Conservation (phyloP, 768 basidiomycete species). For the Serendipita sp. region DNA sequence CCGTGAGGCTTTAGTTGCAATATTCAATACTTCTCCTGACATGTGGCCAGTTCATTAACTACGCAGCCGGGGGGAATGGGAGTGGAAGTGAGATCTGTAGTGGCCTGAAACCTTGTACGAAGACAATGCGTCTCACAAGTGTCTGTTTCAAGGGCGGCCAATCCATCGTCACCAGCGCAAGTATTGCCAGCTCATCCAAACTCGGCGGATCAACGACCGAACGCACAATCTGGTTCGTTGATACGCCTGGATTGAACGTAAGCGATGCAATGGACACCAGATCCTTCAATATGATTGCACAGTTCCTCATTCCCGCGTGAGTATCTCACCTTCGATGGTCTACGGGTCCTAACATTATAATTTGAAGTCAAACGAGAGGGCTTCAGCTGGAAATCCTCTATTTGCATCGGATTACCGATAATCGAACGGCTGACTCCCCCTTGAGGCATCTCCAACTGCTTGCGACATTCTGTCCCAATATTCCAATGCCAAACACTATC, state of each 20-base stretch:
- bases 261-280: slow-evolving; percentile 13
- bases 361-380: not conserved
- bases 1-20: too few species aligned
- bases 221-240: slow-evolving; percentile 8
- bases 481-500: not conserved
- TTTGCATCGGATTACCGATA: not conserved
- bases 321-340: slow-evolving; percentile 1
- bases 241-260: slow-evolving; percentile 16
- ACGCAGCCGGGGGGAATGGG: not conserved
- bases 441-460: not conserved
- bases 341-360: not conserved
- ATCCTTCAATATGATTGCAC: slow-evolving; percentile 13
- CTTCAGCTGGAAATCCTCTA: not conserved
- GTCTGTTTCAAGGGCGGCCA: not conserved
- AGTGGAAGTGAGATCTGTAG: not conserved
- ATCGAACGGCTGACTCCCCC: not conserved
- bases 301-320: not conserved
- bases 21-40: too few species aligned
- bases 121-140: not conserved
- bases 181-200: too few species aligned
- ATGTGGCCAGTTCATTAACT: too few species aligned
- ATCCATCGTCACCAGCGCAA: slow-evolving; percentile 5
- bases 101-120: not conserved
- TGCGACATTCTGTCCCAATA: not conserved
- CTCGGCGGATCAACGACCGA: too few species aligned